Base-by-base conservation (phyloP, 2,329 filamentous ascomycete species). In the Hypoxylon sp. region DNA sequence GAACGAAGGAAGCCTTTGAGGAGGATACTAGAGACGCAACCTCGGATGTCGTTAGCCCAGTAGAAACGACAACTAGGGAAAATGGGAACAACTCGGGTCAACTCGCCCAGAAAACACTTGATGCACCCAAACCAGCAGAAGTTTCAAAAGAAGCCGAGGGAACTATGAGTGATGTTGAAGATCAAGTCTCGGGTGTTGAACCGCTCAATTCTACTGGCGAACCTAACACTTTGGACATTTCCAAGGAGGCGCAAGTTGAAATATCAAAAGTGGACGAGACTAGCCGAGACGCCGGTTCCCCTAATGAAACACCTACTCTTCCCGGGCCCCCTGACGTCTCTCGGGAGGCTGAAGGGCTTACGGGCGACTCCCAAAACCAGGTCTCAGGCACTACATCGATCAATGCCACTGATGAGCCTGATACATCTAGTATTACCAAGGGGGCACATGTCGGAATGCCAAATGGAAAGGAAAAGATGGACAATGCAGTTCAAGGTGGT, bases 131-230 rank as follows among this genome's bases (percentile, higher is more conserved):
- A 9, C 66, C 72, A 4, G 63, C 60, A 2, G 59, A 68, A 30
- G 45, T 74, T 23, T 75, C 73, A 14, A 74, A 73, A 46, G 64
- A 67, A 41, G 72, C 70, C 6, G 68, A 72, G 25, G 74, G 72
- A 13, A 57, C 61, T 21, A 60, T 53, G 4, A 60, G 53, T 21
- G 43, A 63, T 17, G 45, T 59, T 4, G 7, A 65, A 52, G 52
- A 57, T 1, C 61, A 38, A 17, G 28, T 34, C 48, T 51, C 48
- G 14, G 48, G 48, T 19, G 28, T 34, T 17, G n/a, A 34, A 21
- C 48, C 48, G 6, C 11, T 17, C 14, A 51, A 34, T 51, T 9
- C 28, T 13, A 17, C 17, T 30, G 28, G 48, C 2, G 48, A 34
- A 19, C 48, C 28, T 19, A 19, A 51, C 4, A 34, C 48, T 5